Conservation (phyloP, 768 basidiomycete species). For the Gymnopilus dilepis region DNA sequence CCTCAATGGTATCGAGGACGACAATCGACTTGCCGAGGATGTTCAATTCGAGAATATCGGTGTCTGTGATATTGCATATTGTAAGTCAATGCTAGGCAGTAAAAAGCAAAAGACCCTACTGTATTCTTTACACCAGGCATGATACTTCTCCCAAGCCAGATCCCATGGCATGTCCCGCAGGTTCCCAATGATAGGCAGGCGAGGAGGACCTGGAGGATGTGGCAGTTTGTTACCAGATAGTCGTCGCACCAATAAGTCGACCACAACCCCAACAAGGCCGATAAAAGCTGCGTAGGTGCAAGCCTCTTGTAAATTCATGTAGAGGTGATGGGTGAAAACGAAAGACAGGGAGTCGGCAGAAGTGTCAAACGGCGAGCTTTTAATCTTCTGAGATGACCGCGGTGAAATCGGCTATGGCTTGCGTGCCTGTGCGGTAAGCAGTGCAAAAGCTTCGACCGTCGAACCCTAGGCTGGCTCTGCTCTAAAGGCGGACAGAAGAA, state of each 20-base stretch:
- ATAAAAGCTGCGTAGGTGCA: neutral
- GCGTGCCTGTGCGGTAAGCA: neutral
- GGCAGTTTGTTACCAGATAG: neutral
- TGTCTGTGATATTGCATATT: slow-evolving; percentile 16
- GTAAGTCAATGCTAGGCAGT: neutral
- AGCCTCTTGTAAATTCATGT: neutral
- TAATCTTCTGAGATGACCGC: neutral
- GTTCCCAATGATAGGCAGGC: slow-evolving; percentile 1
- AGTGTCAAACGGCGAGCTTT: neutral
- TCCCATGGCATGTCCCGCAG: slow-evolving; percentile 2
- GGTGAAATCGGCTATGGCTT: neutral
- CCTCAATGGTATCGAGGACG: slow-evolving; percentile 39
- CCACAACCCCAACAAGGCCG: neutral
- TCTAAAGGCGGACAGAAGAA: too few species aligned
- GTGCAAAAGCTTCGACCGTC: too few species aligned
- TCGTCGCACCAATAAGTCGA: neutral
- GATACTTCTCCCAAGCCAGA: slow-evolving; percentile 6
- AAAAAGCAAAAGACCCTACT: slow-evolving; percentile 23
- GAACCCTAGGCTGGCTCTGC: too few species aligned
- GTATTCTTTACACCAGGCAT: slow-evolving; percentile 39
- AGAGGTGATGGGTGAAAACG: neutral
- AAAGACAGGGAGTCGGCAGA: neutral
- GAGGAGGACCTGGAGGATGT: slow-evolving; percentile 2
- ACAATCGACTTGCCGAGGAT: slow-evolving; percentile 28
- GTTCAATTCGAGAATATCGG: slow-evolving; percentile 31